Evolutionary conservation across 169 alveolate species (phyloP).

Genomic region (Cyclospora cayetanensis): DNA sequence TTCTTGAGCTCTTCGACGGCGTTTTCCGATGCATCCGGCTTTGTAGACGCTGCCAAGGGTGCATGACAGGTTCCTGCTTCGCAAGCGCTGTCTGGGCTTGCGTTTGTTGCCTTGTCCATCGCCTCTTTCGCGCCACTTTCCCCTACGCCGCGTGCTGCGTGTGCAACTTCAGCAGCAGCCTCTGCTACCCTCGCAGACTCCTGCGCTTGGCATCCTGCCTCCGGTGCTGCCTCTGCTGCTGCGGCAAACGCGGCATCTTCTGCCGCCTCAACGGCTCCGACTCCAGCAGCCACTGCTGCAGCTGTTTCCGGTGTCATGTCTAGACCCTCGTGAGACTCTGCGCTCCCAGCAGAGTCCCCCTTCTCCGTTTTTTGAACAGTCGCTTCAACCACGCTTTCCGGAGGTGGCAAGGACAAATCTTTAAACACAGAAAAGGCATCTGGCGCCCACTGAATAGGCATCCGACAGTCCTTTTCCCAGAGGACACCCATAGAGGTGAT

Average conservation of each 20-base stretch:
- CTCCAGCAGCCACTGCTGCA: not conserved
- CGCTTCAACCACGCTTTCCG: not conserved
- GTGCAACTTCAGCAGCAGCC: not conserved
- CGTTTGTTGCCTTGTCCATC: not conserved
- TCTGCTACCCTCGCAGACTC: not conserved
- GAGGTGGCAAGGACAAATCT: conserved; percentile 13
- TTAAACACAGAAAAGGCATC: conserved; percentile 36
- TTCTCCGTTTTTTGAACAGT: not conserved
- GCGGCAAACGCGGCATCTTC: not conserved
- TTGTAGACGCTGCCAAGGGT: not conserved
- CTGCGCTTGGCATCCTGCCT: not conserved
- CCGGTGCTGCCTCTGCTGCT: not conserved
- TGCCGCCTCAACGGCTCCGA: not conserved
- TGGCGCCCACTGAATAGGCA: conserved; percentile 69
- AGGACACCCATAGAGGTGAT: conserved; percentile 64
- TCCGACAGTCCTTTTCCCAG: conserved; percentile 60
- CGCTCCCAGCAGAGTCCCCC: not conserved
- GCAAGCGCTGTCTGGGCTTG: no score
- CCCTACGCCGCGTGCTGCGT: not conserved
- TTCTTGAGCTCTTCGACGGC: not conserved
- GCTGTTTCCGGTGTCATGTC: no score
- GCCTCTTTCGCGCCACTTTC: not conserved
- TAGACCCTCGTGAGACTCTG: not conserved
- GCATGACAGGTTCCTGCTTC: not conserved
- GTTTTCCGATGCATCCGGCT: not conserved